phyloP scores from a whole-genome alignment of 768 basidiomycete species.

The Leccinum imitatum region DNA sequence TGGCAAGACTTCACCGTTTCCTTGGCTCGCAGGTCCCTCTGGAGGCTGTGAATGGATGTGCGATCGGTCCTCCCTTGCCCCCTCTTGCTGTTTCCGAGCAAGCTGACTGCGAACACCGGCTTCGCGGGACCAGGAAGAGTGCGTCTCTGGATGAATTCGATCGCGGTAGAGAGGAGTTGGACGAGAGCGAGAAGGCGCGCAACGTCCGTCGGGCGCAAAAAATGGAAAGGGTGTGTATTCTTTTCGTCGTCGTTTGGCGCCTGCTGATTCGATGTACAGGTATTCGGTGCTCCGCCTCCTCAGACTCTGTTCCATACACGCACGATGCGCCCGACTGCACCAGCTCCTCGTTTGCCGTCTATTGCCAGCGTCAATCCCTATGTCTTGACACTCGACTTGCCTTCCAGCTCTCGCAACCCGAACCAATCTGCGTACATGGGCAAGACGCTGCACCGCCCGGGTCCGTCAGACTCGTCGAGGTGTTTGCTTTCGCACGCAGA shows the following conservation, averaged over 20 bases:
- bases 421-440: constrained; percentile 51
- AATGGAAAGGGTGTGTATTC: constrained; percentile 73
- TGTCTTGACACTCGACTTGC: constrained; percentile 20
- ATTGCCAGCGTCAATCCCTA: constrained; percentile 19
- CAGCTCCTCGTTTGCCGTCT: constrained; percentile 30
- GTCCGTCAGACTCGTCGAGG: constrained; percentile 63
- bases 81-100: constrained; percentile 32
- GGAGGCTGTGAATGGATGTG: constrained; percentile 59
- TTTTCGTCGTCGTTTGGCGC: not conserved
- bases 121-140: constrained; percentile 45
- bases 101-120: constrained; percentile 39
- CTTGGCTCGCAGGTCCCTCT: constrained; percentile 79
- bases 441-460: constrained; percentile 49
- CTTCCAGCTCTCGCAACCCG: constrained; percentile 37
- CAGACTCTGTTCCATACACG: constrained; percentile 76
- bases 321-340: constrained; percentile 37
- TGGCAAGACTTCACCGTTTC: constrained; percentile 82
- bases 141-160: constrained; percentile 54
- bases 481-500: constrained; percentile 42
- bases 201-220: constrained; percentile 80
- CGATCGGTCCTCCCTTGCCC: constrained; percentile 31
- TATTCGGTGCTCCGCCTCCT: constrained; percentile 81
- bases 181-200: constrained; percentile 71
- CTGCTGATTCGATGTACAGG: constrained; percentile 39
- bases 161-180: constrained; percentile 66